Percentiles rank a stretch among this genome's conserved stretches.
Conservation (phyloP, 1,139 yeast genomes). For the Williopsis jadinii region DNA sequence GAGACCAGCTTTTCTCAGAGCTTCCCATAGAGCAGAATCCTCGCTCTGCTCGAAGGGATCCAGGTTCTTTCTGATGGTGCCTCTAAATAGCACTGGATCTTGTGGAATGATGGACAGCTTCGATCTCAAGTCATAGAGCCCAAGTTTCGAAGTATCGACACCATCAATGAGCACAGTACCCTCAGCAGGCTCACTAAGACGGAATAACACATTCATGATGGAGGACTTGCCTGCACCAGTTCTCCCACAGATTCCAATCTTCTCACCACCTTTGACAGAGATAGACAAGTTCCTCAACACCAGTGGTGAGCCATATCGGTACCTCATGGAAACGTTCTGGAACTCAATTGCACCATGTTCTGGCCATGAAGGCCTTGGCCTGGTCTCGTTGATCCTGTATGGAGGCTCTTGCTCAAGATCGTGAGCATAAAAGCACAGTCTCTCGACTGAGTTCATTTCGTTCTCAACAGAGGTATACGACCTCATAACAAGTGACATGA, state of each 20-base stretch:
- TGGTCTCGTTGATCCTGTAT: slow-evolving; percentile 37
- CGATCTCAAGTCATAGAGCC: slow-evolving; percentile 39
- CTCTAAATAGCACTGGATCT: slow-evolving; percentile 54
- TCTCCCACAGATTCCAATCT: slow-evolving; percentile 57
- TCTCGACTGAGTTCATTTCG: slow-evolving; percentile 75
- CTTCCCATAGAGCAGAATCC: slow-evolving; percentile 43
- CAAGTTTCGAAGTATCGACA: slow-evolving; percentile 38
- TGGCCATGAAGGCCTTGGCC: slow-evolving; percentile 62
- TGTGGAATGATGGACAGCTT: slow-evolving; percentile 55
- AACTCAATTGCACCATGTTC: slow-evolving; percentile 48
- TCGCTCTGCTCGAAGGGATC: slow-evolving; percentile 46
- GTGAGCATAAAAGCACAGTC: slow-evolving; percentile 61
- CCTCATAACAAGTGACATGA: slow-evolving; percentile 42
- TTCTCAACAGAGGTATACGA: slow-evolving; percentile 60
- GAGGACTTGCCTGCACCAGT: slow-evolving; percentile 64
- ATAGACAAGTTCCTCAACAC: slow-evolving; percentile 53
- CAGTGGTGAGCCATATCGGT: slow-evolving; percentile 69
- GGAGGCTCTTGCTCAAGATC: slow-evolving; percentile 58
- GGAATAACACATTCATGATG: slow-evolving; percentile 48
- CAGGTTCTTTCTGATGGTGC: slow-evolving; percentile 45
- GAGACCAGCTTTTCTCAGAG: slow-evolving; percentile 51
- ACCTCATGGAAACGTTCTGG: slow-evolving; percentile 52
- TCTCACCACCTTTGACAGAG: slow-evolving; percentile 26
- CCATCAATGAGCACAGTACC: slow-evolving; percentile 46
- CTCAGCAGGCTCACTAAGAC: slow-evolving; percentile 38